Conservation (phyloP, 1,284 basidiomycete genomes). For the Ustilago shanxiensis region DNA sequence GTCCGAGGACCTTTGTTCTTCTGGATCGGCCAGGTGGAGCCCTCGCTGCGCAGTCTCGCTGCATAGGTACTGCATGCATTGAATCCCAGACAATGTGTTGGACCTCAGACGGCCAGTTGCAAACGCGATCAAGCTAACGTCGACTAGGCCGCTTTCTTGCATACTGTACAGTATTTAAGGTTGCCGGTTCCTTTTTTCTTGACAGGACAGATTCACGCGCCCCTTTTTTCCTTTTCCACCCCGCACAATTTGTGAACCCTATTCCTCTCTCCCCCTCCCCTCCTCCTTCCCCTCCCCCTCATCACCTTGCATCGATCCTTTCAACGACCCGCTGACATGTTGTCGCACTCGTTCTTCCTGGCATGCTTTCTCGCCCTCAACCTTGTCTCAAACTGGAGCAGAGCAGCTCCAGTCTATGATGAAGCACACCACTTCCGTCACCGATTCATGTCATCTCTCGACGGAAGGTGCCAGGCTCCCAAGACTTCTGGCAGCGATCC, state of each 20-base stretch:
- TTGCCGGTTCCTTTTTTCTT: too few species aligned
- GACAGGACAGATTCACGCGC: neutral
- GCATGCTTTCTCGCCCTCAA: slow-evolving; percentile 7
- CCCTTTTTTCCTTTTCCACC: neutral
- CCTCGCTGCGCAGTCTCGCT: too few species aligned
- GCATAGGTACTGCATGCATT: too few species aligned
- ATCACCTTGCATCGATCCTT: too few species aligned
- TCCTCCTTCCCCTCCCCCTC: neutral
- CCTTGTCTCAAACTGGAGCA: neutral
- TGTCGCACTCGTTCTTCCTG: slow-evolving; percentile 1
- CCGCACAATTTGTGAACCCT: neutral
- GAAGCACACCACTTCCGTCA: neutral
- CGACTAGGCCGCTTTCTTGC: too few species aligned
- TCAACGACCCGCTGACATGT: neutral
- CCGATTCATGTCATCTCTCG: neutral
- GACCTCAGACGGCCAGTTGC: too few species aligned
- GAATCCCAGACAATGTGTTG: too few species aligned
- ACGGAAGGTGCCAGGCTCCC: slow-evolving; percentile 32
- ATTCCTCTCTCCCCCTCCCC: neutral
- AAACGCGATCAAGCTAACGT: neutral
- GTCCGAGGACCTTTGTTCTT: neutral
- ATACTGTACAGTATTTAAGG: too few species aligned
- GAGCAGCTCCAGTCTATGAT: neutral
- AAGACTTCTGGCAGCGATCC: slow-evolving; percentile 6
- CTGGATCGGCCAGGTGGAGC: too few species aligned